Conservation (phyloP, 2,329 filamentous ascomycete species). For the Colletotrichum sp. region DNA sequence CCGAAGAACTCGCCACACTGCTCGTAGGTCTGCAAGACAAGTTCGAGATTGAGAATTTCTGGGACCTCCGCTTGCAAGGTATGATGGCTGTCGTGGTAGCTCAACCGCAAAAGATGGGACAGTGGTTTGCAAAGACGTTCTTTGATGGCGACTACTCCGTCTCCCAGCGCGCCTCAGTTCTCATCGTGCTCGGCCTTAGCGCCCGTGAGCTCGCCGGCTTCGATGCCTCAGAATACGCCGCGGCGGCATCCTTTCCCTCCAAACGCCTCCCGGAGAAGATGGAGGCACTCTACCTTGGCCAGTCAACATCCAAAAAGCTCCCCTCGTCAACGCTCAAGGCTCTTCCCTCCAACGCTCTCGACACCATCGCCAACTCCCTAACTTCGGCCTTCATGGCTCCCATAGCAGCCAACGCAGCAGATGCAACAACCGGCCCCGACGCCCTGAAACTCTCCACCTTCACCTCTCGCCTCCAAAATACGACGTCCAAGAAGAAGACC, state of each 20-base stretch:
- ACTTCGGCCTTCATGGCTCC: constrained; percentile 79
- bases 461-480: constrained; percentile 70
- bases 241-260: constrained; percentile 72
- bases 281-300: constrained; percentile 69
- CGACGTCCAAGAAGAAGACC: constrained; percentile 33
- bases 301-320: constrained; percentile 24
- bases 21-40: constrained; percentile 85
- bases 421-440: constrained; percentile 79
- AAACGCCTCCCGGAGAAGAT: constrained; percentile 78
- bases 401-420: constrained; percentile 80
- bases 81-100: constrained; percentile 84
- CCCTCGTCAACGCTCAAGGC: constrained; percentile 49
- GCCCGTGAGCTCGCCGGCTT: constrained; percentile 86
- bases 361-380: constrained; percentile 70
- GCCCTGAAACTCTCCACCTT: constrained; percentile 90
- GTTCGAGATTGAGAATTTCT: constrained; percentile 80
- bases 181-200: constrained; percentile 81
- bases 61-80: constrained; percentile 75
- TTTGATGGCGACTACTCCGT: constrained; percentile 94
- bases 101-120: constrained; percentile 77
- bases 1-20: constrained; percentile 77
- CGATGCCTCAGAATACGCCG: constrained; percentile 59
- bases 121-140: constrained; percentile 83
- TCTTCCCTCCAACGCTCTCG: constrained; percentile 64
- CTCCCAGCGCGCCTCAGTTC: constrained; percentile 79